Evolutionary conservation across 1,284 basidiomycete species (phyloP).

Genomic region (Ceraceosorus guamensis): DNA sequence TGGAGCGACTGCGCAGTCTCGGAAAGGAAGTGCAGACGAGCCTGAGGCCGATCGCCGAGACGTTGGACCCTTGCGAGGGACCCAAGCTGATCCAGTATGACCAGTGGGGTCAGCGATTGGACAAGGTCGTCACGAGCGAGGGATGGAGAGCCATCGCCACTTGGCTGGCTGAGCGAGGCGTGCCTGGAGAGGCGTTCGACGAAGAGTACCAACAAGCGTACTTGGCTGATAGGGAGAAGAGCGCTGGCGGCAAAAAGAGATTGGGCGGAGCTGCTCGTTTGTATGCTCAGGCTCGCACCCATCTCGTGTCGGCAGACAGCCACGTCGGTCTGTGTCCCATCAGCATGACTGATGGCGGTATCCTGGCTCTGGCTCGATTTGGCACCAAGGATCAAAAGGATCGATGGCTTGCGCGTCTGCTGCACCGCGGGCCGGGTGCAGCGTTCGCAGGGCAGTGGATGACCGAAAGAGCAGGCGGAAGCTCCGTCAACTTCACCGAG

Average conservation of each 20-base stretch:
- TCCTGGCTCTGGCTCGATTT: slow-evolving; percentile 63
- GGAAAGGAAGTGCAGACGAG: slow-evolving; percentile 12
- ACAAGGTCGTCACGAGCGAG: slow-evolving; percentile 24
- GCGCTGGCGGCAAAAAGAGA: slow-evolving; percentile 10
- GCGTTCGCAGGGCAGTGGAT: slow-evolving; percentile 69
- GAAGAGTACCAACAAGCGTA: slow-evolving; percentile 5
- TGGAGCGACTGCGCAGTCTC: slow-evolving; percentile 10
- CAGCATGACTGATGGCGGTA: slow-evolving; percentile 70
- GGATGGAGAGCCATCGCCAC: slow-evolving; percentile 29
- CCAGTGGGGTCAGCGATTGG: slow-evolving; percentile 28
- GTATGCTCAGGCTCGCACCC: slow-evolving; percentile 16
- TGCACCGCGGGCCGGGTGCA: slow-evolving; percentile 58
- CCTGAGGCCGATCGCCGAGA: slow-evolving; percentile 15
- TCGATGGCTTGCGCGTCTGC: slow-evolving; percentile 55
- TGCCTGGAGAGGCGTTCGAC: slow-evolving; percentile 24
- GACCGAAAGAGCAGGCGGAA: slow-evolving; percentile 63
- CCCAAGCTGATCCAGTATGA: slow-evolving; percentile 31
- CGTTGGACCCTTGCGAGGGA: slow-evolving; percentile 23
- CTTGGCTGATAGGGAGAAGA: slow-evolving; percentile 2
- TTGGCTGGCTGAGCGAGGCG: slow-evolving; percentile 14
- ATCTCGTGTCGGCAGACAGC: slow-evolving; percentile 22
- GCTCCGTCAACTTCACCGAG: slow-evolving; percentile 68
- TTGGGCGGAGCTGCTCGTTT: slow-evolving; percentile 17
- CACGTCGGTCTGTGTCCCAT: slow-evolving; percentile 47
- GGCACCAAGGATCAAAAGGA: slow-evolving; percentile 60